Conservation (phyloP, 1,284 basidiomycete species). For the Kwoniella shivajii region DNA sequence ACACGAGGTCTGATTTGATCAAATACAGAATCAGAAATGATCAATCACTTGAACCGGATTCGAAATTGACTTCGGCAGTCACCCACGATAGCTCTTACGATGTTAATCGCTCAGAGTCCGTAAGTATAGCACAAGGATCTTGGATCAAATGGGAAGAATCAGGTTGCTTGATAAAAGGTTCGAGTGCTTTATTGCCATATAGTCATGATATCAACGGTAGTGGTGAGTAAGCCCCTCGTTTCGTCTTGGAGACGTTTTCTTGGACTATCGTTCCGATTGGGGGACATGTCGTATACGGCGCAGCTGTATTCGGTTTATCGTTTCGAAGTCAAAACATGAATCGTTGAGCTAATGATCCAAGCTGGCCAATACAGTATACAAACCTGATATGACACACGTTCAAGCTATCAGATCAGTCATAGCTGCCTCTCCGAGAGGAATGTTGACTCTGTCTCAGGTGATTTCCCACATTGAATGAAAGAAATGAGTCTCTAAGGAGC, state of each 20-base stretch:
- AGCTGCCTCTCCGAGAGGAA: constrained; percentile 33
- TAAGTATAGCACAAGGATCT: constrained; percentile 27
- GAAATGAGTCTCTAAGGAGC: background rate
- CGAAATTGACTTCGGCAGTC: no score
- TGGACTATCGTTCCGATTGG: no score
- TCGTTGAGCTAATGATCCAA: background rate
- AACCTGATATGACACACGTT: constrained; percentile 33
- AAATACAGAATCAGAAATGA: constrained; percentile 1
- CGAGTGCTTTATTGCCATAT: constrained; percentile 21
- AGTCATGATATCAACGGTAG: constrained; percentile 25
- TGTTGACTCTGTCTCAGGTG: constrained; percentile 36
- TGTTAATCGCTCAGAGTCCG: no score
- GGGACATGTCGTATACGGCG: no score
- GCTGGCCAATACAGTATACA: constrained; percentile 20
- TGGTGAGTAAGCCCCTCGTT: constrained; percentile 26
- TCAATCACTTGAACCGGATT: background rate
- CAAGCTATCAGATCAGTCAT: constrained; percentile 35
- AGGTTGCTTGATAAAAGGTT: constrained; percentile 24
- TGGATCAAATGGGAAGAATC: constrained; percentile 34
- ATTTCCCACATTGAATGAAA: constrained; percentile 3
- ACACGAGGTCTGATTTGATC: constrained; percentile 7
- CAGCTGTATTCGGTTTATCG: background rate
- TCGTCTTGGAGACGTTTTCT: no score
- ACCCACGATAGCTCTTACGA: no score
- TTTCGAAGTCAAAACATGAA: background rate